phyloP scores from a whole-genome alignment of 23 red algal genomes.

The Gracilariopsis chorda region DNA sequence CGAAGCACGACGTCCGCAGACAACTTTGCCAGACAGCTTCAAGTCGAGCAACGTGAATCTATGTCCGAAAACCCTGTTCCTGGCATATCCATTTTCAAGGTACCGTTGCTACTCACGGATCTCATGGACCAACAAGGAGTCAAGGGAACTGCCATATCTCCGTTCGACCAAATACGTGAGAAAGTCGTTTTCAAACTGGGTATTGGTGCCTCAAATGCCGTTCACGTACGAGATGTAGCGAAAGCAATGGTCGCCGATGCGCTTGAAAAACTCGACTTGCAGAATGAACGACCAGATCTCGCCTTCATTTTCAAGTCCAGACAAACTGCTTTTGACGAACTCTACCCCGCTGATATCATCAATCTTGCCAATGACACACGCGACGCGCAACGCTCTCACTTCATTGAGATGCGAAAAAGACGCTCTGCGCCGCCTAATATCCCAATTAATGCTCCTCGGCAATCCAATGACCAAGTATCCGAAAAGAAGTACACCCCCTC shows the following conservation, averaged over 20 bases:
- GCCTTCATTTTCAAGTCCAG: slow-evolving; percentile 1
- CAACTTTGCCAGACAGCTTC: slow-evolving; percentile 1
- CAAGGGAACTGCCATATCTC: not conserved
- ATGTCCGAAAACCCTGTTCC: not conserved
- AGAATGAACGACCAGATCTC: slow-evolving; percentile 23
- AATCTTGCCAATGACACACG: not conserved
- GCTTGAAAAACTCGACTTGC: slow-evolving; percentile 1
- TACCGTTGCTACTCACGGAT: slow-evolving; percentile 33
- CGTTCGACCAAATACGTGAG: slow-evolving; percentile 21
- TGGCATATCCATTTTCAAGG: slow-evolving; percentile 20
- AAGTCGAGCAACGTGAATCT: not conserved
- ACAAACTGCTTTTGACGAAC: slow-evolving; percentile 14
- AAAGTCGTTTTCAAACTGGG: slow-evolving; percentile 42
- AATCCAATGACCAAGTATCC: not conserved
- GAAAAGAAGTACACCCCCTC: not conserved
- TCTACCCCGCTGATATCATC: not conserved
- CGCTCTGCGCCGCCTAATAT: not conserved
- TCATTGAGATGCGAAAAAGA: not conserved
- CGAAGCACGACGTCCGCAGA: not conserved
- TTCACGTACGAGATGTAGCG: slow-evolving; percentile 57
- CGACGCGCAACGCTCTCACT: not conserved
- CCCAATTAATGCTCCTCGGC: not conserved
- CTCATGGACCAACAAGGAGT: slow-evolving; percentile 2
- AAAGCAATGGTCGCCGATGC: slow-evolving; percentile 57
- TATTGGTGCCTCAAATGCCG: slow-evolving; percentile 12